phyloP scores from a whole-genome alignment of 257 asterid species.

The Solanum lycopersicoides region DNA sequence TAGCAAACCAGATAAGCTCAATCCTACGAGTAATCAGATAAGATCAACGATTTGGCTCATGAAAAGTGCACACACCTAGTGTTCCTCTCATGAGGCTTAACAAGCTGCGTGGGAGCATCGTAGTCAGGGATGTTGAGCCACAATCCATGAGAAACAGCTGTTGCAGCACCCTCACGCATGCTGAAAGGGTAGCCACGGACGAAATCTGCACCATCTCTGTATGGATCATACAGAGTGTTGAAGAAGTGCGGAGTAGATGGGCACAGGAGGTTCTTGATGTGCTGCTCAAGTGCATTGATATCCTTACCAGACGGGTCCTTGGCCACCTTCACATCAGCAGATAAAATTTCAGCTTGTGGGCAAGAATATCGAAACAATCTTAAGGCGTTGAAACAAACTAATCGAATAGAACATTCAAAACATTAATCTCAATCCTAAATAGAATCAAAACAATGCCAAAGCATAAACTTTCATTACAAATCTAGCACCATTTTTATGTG shows the following conservation, averaged over 20 bases:
- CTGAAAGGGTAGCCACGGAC: conserved; percentile 91
- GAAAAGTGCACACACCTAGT: conserved; percentile 24
- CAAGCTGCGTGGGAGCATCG: conserved; percentile 84
- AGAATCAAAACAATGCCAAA: not conserved
- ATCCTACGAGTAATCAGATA: not conserved
- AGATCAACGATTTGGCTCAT: not conserved
- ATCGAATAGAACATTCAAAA: not conserved
- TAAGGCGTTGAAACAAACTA: not conserved
- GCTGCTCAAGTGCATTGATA: conserved; percentile 79
- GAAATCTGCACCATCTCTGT: conserved; percentile 67
- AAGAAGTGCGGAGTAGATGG: conserved; percentile 73
- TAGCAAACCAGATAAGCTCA: not conserved
- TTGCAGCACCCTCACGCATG: conserved; percentile 61
- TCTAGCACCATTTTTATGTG: not conserved
- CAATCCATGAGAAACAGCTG: conserved; percentile 73
- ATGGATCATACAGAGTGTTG: conserved; percentile 79
- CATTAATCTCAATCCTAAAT: not conserved
- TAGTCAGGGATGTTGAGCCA: conserved; percentile 86
- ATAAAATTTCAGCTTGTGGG: not conserved
- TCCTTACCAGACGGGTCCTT: conserved; percentile 67
- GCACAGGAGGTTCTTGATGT: conserved; percentile 51
- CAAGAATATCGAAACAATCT: not conserved
- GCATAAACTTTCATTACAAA: not conserved
- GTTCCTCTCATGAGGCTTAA: conserved; percentile 78
- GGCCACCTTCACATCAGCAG: conserved; percentile 41